phyloP scores from a whole-genome alignment of 768 basidiomycete species.

The Pilatotrama ljubarskyi region DNA sequence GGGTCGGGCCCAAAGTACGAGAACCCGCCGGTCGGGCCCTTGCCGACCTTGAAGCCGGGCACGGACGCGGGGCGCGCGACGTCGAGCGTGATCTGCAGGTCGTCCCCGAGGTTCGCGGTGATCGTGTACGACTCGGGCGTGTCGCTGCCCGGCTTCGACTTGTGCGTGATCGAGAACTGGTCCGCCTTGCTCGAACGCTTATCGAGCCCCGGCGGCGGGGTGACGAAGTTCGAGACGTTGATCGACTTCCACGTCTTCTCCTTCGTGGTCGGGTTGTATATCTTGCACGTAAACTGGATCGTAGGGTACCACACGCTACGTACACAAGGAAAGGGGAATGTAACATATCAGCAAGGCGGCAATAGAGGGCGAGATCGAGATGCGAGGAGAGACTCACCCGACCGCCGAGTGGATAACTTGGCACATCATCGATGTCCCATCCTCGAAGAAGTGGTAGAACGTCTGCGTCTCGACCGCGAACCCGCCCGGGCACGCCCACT shows the following conservation, averaged over 20 bases:
- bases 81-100: slow-evolving; percentile 79
- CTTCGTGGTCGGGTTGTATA: slow-evolving; percentile 75
- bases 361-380: background rate
- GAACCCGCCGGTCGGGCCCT: slow-evolving; percentile 83
- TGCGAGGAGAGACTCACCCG: slow-evolving; percentile 58
- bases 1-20: slow-evolving; percentile 81
- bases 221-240: slow-evolving; percentile 79
- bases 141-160: slow-evolving; percentile 54
- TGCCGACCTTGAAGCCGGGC: slow-evolving; percentile 90
- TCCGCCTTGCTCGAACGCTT: slow-evolving; percentile 86
- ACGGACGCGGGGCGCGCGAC: slow-evolving; percentile 66
- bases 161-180: slow-evolving; percentile 77
- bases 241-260: slow-evolving; percentile 82
- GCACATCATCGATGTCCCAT: slow-evolving; percentile 77
- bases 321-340: no score
- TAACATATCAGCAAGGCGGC: background rate
- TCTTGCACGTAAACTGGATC: slow-evolving; percentile 91
- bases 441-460: slow-evolving; percentile 80
- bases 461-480: slow-evolving; percentile 90
- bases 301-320: slow-evolving; percentile 88
- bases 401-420: slow-evolving; percentile 88
- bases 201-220: slow-evolving; percentile 75
- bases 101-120: slow-evolving; percentile 73
- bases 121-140: slow-evolving; percentile 78
- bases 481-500: slow-evolving; percentile 80